A percentile compares a stretch with the other conserved stretches of the same genome.
Evolutionary conservation across 306 rosid species (phyloP).

Genomic region (Lathyrus tuberosus): DNA sequence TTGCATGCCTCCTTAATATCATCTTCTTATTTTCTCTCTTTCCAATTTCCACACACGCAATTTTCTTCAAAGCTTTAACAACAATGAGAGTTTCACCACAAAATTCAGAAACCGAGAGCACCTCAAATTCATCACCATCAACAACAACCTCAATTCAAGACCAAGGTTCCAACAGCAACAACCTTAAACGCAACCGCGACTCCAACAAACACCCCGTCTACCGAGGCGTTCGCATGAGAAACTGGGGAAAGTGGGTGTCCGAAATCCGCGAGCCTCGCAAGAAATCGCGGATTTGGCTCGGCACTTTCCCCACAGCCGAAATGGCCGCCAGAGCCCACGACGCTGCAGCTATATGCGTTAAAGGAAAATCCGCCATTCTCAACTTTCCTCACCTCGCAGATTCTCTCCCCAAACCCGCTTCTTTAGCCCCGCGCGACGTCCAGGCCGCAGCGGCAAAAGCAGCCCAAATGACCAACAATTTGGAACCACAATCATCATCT

Average conservation of each 20-base stretch:
- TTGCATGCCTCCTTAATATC: slow-evolving; percentile 23
- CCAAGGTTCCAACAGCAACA: not conserved
- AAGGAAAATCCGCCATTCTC: slow-evolving; percentile 73
- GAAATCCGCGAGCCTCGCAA: slow-evolving; percentile 96
- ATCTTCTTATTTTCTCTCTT: not conserved
- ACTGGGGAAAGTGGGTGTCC: slow-evolving; percentile 99
- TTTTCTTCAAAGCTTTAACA: not conserved
- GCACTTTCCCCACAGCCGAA: slow-evolving; percentile 85
- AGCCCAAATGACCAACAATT: slow-evolving; percentile 61
- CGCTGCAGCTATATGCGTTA: slow-evolving; percentile 84
- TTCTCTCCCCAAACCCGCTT: slow-evolving; percentile 74
- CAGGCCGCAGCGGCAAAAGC: slow-evolving; percentile 85
- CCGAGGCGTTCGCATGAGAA: slow-evolving; percentile 89
- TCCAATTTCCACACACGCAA: slow-evolving; percentile 11
- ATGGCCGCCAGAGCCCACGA: slow-evolving; percentile 99
- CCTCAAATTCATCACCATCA: slow-evolving; percentile 51
- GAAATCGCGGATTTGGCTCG: slow-evolving; percentile 96
- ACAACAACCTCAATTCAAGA: slow-evolving; percentile 32
- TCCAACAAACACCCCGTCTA: slow-evolving; percentile 65
- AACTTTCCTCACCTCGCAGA: slow-evolving; percentile 73
- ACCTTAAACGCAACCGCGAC: slow-evolving; percentile 50
- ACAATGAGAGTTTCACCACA: slow-evolving; percentile 45
- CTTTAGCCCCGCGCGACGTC: slow-evolving; percentile 70
- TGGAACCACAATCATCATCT: not conserved
- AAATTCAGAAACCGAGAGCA: slow-evolving; percentile 53